Evolutionary conservation across 768 basidiomycete genomes (phyloP).

Genomic region (Tricholoma matsutake): DNA sequence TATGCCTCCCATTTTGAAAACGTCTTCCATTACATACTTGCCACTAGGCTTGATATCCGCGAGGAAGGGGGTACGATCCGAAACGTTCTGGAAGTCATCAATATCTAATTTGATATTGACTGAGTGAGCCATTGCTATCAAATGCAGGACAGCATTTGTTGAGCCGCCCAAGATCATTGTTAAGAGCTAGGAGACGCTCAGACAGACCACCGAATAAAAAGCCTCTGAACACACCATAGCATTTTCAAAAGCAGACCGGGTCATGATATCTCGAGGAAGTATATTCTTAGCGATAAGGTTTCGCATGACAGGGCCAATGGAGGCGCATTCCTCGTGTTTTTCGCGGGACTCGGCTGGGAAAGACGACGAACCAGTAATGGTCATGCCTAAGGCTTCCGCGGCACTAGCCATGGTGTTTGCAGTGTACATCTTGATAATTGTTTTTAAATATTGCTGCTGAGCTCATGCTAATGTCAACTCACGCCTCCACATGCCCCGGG

Average conservation of each 20-base stretch:
- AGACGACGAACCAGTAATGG: constrained; percentile 93
- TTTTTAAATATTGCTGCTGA: background rate
- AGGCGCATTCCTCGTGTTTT: constrained; percentile 81
- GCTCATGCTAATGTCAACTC: constrained; percentile 26
- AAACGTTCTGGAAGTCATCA: constrained; percentile 93
- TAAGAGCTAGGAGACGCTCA: constrained; percentile 58
- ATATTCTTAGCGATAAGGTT: constrained; percentile 90
- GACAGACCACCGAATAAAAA: constrained; percentile 2
- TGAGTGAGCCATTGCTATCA: constrained; percentile 95
- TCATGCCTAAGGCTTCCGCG: constrained; percentile 94
- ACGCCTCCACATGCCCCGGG: constrained; percentile 98
- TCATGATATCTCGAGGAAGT: constrained; percentile 95
- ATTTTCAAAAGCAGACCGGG: constrained; percentile 93
- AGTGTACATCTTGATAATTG: constrained; percentile 78
- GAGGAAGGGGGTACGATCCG: constrained; percentile 90
- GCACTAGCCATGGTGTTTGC: constrained; percentile 99
- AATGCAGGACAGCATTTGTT: constrained; percentile 94
- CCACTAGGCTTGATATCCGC: constrained; percentile 97
- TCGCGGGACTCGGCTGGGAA: constrained; percentile 92
- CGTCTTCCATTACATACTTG: constrained; percentile 98
- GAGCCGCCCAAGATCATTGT: constrained; percentile 98
- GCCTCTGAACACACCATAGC: constrained; percentile 67
- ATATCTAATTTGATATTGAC: constrained; percentile 86
- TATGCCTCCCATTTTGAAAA: constrained; percentile 93
- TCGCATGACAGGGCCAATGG: constrained; percentile 79